Evolutionary conservation across 768 basidiomycete species (phyloP).

Genomic region (Termitomyces sp.): DNA sequence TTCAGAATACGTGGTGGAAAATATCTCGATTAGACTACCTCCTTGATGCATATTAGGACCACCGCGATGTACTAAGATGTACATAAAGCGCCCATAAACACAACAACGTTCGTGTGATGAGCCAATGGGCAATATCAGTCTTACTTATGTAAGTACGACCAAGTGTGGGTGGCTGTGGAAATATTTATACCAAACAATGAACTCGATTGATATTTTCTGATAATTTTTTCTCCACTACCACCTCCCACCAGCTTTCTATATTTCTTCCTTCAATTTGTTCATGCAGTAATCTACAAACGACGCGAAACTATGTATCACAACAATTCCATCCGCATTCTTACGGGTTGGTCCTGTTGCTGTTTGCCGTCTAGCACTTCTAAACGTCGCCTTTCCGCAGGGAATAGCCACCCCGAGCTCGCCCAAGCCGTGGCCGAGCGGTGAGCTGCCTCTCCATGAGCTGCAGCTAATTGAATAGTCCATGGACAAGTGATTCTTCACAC

Average conservation of each 20-base stretch:
- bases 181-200: conserved; percentile 35
- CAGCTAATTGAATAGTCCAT: conserved; percentile 35
- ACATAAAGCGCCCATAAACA: background rate
- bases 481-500: conserved; percentile 43
- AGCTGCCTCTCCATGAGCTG: conserved; percentile 51
- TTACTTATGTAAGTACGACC: no score
- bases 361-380: conserved; percentile 7
- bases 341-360: conserved; percentile 42
- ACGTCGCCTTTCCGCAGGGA: conserved; percentile 53
- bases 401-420: conserved; percentile 98
- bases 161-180: conserved; percentile 37
- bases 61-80: background rate
- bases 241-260: conserved; percentile 27
- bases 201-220: conserved; percentile 19
- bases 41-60: conserved; percentile 23
- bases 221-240: conserved; percentile 22
- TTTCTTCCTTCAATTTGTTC: conserved; percentile 20
- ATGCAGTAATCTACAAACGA: conserved; percentile 32
- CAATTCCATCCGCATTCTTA: conserved; percentile 71
- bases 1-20: conserved; percentile 95
- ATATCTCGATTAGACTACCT: conserved; percentile 73
- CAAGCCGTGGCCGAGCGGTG: conserved; percentile 94
- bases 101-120: conserved; percentile 15
- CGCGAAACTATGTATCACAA: conserved; percentile 60
- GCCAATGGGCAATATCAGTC: conserved; percentile 12